These are phyloP conservation scores for Salix dunnii DNA, from an alignment of 345 rosid species.

Conservation along the genomic window DNA sequence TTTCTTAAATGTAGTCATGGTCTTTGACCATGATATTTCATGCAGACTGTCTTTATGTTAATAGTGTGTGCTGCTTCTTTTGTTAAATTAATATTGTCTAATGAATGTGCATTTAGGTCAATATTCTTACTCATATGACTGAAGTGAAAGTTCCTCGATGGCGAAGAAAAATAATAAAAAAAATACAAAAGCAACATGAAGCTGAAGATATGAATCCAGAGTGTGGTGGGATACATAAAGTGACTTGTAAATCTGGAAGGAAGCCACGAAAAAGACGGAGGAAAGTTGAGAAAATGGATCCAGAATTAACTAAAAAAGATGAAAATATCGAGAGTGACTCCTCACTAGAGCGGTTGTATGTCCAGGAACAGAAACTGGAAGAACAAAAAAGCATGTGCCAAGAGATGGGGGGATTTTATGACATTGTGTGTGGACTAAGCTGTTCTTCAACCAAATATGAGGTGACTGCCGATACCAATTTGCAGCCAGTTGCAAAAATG, in stretches of 20 bases:
- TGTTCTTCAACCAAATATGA: not conserved
- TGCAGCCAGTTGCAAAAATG: not conserved
- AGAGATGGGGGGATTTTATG: not conserved
- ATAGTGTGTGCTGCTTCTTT: not conserved
- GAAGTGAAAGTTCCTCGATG: constrained; percentile 35
- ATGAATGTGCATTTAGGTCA: constrained; percentile 29
- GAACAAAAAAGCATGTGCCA: constrained; percentile 14
- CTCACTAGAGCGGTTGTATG: constrained; percentile 8
- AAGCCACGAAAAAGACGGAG: constrained; percentile 11
- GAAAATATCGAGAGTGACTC: constrained; percentile 8
- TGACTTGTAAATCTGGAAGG: constrained; percentile 4
- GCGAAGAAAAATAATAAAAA: constrained; percentile 33
- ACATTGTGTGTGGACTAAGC: not conserved
- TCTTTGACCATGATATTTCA: not conserved
- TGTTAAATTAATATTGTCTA: not conserved
- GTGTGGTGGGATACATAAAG: constrained; percentile 16
- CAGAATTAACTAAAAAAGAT: constrained; percentile 8
- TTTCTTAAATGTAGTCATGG: no score
- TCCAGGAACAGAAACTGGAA: constrained; percentile 14
- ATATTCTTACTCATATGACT: constrained; percentile 46
- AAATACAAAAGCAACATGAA: constrained; percentile 28
- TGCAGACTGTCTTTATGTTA: not conserved
- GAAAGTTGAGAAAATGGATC: constrained; percentile 9
- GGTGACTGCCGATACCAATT: not conserved
- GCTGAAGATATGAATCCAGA: constrained; percentile 24